Percentiles rank a stretch among this genome's conserved stretches.
These are phyloP conservation scores for Hypholoma fasciculare DNA, from an alignment of 768 basidiomycete genomes.

Conservation along the genomic window DNA sequence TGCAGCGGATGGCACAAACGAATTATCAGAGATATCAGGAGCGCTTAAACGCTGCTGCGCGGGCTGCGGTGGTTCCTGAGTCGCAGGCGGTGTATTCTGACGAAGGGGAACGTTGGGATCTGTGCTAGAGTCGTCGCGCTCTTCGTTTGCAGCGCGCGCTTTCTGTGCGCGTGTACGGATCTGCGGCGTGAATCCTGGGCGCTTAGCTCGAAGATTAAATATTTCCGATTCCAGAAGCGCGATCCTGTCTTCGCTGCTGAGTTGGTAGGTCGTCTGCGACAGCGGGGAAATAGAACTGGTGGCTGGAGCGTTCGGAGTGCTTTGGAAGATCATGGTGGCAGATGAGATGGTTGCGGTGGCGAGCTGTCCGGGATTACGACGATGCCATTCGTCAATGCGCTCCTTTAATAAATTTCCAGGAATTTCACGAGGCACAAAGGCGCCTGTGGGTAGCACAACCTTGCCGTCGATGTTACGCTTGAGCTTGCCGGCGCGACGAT, in stretches of 20 bases:
- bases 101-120: neutral
- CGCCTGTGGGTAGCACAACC: neutral
- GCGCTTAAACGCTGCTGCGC: neutral
- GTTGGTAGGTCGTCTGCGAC: neutral
- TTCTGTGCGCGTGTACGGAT: neutral
- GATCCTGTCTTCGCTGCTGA: neutral
- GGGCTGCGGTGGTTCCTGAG: neutral
- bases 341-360: neutral
- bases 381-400: conserved; percentile 13
- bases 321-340: too few species aligned
- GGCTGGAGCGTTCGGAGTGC: neutral
- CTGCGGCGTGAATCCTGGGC: neutral
- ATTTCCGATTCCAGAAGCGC: conserved; percentile 2
- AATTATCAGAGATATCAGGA: neutral
- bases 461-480: neutral
- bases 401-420: too few species aligned
- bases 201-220: neutral
- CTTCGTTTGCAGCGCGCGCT: neutral
- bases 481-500: conserved; percentile 4
- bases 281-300: neutral
- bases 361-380: conserved; percentile 6
- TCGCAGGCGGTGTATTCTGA: neutral
- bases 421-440: too few species aligned
- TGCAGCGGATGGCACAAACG: too few species aligned
- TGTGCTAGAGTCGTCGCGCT: too few species aligned